phyloP scores from a whole-genome alignment of 306 rosid genomes.

The Mimosa bimucronata region DNA sequence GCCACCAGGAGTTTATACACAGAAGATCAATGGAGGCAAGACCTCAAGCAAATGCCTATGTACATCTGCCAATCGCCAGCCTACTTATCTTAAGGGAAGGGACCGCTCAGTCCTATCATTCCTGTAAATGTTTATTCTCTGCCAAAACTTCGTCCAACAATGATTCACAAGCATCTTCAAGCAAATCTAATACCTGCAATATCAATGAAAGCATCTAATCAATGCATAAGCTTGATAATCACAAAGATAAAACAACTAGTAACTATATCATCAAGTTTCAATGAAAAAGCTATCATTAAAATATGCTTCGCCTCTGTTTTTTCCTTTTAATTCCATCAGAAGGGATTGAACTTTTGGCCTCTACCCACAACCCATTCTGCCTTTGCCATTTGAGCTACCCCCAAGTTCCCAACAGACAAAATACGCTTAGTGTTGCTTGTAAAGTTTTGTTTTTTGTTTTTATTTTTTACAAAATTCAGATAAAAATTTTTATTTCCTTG shows the following conservation, averaged over 20 bases:
- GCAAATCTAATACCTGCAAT: slow-evolving; percentile 87
- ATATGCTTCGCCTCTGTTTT: not conserved
- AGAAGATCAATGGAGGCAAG: not conserved
- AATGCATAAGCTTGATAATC: not conserved
- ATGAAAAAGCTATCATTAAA: not conserved
- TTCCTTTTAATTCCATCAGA: not conserved
- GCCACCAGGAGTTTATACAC: not conserved
- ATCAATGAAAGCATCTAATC: slow-evolving; percentile 2
- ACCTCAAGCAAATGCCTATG: not conserved
- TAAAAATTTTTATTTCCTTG: not conserved
- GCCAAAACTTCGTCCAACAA: slow-evolving; percentile 74
- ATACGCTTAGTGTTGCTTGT: not conserved
- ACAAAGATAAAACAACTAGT: not conserved
- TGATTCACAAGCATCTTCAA: slow-evolving; percentile 91
- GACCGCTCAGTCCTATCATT: not conserved
- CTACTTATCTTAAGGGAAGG: not conserved
- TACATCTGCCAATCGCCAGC: not conserved
- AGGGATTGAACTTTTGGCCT: not conserved
- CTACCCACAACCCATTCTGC: not conserved
- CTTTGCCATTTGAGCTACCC: not conserved
- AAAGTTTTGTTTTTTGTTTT: not conserved
- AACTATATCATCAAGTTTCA: not conserved
- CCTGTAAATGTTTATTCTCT: slow-evolving; percentile 60
- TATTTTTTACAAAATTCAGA: not conserved
- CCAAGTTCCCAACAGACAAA: not conserved